phyloP scores from a whole-genome alignment of 176 grass and related monocot genomes.

The Alloteropsis semialata region DNA sequence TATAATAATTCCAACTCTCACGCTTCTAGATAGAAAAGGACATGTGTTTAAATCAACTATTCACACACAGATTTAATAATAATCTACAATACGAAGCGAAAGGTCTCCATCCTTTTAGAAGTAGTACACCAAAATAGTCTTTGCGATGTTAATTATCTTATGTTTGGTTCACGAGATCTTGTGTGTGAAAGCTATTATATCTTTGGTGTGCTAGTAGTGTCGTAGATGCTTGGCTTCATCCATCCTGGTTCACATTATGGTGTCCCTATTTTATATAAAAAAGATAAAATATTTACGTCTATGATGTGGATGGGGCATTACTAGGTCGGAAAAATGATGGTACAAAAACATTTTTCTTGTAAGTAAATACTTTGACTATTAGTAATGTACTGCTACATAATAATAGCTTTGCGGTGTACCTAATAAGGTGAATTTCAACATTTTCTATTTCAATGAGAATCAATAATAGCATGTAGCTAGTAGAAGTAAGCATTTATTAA shows the following conservation, averaged over 20 bases:
- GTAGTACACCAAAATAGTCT: neutral
- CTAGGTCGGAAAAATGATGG: neutral
- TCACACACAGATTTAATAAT: neutral
- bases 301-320: neutral
- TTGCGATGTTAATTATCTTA: neutral
- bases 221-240: neutral
- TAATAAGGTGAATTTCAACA: neutral
- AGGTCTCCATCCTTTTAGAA: neutral
- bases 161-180: too few species aligned
- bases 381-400: neutral
- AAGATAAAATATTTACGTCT: neutral
- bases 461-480: neutral
- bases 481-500: neutral
- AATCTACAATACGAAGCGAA: neutral
- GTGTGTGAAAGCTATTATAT: neutral
- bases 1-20: neutral
- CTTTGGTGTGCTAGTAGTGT: neutral
- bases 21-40: neutral
- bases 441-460: neutral
- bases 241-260: neutral
- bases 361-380: neutral
- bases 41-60: neutral
- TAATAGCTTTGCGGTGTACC: neutral
- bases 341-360: neutral
- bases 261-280: neutral